phyloP scores from a whole-genome alignment of 2,329 filamentous ascomycete genomes.

The Pseudogymnoascus sp. region DNA sequence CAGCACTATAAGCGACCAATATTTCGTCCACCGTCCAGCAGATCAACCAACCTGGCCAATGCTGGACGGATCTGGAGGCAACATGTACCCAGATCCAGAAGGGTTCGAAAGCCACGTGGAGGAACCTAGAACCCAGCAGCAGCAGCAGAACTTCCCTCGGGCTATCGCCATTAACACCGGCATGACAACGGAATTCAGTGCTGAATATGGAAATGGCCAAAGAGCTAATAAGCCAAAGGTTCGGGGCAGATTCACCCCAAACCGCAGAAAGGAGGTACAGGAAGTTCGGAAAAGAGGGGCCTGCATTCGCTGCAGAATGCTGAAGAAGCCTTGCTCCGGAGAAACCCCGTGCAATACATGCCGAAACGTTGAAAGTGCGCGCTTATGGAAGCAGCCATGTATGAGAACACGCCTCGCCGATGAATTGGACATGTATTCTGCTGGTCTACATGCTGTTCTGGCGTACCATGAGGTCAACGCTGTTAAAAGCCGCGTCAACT shows the following conservation, averaged over 20 bases:
- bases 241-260: constrained; percentile 50
- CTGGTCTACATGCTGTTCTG: constrained; percentile 55
- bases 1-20: constrained; percentile 9
- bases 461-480: constrained; percentile 53
- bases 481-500: constrained; percentile 43
- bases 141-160: constrained; percentile 15
- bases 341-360: constrained; percentile 58
- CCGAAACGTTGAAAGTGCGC: constrained; percentile 53
- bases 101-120: constrained; percentile 11
- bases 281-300: constrained; percentile 58
- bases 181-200: constrained; percentile 27
- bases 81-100: constrained; percentile 19
- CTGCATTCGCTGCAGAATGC: constrained; percentile 58
- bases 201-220: constrained; percentile 27
- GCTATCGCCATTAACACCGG: constrained; percentile 20
- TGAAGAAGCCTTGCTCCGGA: constrained; percentile 60
- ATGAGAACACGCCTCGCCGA: constrained; percentile 56
- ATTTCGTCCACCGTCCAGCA: constrained; percentile 14
- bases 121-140: constrained; percentile 11
- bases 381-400: constrained; percentile 59
- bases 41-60: constrained; percentile 24
- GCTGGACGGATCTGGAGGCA: constrained; percentile 20
- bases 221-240: constrained; percentile 35
- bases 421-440: constrained; percentile 56
- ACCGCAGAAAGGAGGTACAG: constrained; percentile 57